These are phyloP conservation scores for Grosmannia clavigera DNA, from an alignment of 2,329 filamentous ascomycete species.

Conservation along the genomic window DNA sequence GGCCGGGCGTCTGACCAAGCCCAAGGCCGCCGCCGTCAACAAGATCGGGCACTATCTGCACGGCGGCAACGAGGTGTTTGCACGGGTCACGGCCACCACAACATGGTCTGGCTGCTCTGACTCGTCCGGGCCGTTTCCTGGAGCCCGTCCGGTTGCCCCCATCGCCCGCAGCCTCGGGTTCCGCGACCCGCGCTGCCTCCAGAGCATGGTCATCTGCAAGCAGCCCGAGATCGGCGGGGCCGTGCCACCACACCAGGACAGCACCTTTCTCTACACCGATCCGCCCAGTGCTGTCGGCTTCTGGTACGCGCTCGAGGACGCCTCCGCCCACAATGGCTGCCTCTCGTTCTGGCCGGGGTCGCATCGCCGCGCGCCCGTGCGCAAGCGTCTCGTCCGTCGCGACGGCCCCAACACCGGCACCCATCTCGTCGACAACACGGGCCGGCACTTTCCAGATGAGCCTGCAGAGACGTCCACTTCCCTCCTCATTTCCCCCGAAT, in stretches of 20 bases:
- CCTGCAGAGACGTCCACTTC: conserved; percentile 17
- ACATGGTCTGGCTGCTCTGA: conserved; percentile 26
- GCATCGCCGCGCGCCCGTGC: conserved; percentile 58
- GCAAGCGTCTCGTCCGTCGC: conserved; percentile 62
- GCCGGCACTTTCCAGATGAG: conserved; percentile 47
- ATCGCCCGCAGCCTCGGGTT: conserved; percentile 65
- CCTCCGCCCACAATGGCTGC: conserved; percentile 75
- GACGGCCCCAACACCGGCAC: conserved; percentile 39
- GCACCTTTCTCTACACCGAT: conserved; percentile 81
- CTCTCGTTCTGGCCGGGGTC: conserved; percentile 75
- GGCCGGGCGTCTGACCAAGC: conserved; percentile 54
- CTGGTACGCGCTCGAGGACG: conserved; percentile 96
- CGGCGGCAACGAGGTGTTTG: conserved; percentile 54
- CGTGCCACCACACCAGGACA: conserved; percentile 86
- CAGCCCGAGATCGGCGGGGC: conserved; percentile 91
- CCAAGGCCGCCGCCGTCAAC: conserved; percentile 79
- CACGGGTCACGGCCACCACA: conserved; percentile 29
- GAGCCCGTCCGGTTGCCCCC: conserved; percentile 34
- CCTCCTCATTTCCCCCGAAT: conserved; percentile 7
- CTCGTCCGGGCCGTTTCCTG: conserved; percentile 12
- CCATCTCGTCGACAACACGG: conserved; percentile 59
- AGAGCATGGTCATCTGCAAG: conserved; percentile 98
- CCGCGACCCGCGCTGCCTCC: conserved; percentile 61
- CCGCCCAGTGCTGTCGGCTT: conserved; percentile 85
- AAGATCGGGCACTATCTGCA: conserved; percentile 76